Conservation (phyloP, 768 basidiomycete genomes). For the Imleria badia region DNA sequence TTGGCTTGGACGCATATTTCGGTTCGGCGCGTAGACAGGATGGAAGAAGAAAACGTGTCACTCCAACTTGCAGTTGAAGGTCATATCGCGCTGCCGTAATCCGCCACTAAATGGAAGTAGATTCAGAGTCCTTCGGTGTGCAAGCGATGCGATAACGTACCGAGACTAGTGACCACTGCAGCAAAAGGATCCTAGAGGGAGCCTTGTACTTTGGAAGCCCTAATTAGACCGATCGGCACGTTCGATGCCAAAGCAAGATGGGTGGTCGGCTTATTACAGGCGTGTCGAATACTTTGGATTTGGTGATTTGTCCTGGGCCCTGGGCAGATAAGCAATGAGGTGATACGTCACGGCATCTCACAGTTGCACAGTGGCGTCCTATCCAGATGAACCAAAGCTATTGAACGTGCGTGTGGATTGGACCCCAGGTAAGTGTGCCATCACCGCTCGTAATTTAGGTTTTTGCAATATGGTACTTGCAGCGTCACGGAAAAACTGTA, state of each 20-base stretch:
- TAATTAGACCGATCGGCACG: neutral
- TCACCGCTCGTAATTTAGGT: too few species aligned
- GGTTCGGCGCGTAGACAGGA: conserved; percentile 7
- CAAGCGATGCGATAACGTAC: conserved; percentile 11
- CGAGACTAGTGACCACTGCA: neutral
- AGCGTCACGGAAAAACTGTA: too few species aligned
- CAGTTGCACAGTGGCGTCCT: too few species aligned
- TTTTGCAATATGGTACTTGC: too few species aligned
- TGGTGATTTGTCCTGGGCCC: neutral
- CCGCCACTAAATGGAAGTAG: neutral
- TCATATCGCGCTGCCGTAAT: conserved; percentile 14
- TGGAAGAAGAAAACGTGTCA: conserved; percentile 17
- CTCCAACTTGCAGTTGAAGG: neutral
- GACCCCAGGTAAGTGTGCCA: too few species aligned
- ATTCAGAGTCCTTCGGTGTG: neutral
- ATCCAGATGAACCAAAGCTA: too few species aligned
- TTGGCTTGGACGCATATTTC: neutral
- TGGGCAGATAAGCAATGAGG: conserved; percentile 7
- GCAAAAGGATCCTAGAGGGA: neutral
- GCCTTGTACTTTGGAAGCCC: neutral
- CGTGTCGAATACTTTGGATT: neutral
- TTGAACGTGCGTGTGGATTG: too few species aligned
- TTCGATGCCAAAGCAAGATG: neutral
- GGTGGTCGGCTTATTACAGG: neutral
- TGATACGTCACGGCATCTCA: too few species aligned